Conservation (phyloP, 2,329 filamentous ascomycete genomes). For the Beauveria australis region DNA sequence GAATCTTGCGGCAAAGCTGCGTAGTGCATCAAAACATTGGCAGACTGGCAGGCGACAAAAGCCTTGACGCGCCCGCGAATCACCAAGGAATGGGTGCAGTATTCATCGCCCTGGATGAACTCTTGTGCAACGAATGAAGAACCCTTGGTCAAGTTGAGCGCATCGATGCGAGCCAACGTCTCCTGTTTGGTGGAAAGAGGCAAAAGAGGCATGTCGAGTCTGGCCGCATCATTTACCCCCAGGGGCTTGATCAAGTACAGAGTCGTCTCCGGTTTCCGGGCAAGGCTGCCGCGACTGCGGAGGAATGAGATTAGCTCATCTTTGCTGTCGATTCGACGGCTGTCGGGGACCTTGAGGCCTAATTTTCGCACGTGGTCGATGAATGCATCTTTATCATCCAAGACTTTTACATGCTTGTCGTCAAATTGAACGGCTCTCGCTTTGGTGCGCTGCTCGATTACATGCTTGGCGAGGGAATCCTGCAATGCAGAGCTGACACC, state of each 20-base stretch:
- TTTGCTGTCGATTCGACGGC: slow-evolving; percentile 42
- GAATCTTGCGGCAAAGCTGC: slow-evolving; percentile 46
- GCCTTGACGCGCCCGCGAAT: slow-evolving; percentile 55
- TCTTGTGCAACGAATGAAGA: slow-evolving; percentile 58
- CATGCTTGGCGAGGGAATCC: slow-evolving; percentile 57
- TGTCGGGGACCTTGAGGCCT: slow-evolving; percentile 46
- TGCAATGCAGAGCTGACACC: slow-evolving; percentile 58
- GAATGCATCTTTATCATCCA: slow-evolving; percentile 61
- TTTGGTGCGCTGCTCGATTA: slow-evolving; percentile 46
- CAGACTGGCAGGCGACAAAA: slow-evolving; percentile 59
- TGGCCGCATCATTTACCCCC: slow-evolving; percentile 50
- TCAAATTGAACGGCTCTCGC: slow-evolving; percentile 60
- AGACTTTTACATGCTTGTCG: slow-evolving; percentile 41
- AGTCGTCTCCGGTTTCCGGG: slow-evolving; percentile 20
- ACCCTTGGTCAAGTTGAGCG: slow-evolving; percentile 34
- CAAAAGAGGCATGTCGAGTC: slow-evolving; percentile 56
- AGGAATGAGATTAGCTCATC: slow-evolving; percentile 47
- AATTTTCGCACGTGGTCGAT: slow-evolving; percentile 47
- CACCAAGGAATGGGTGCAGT: slow-evolving; percentile 63
- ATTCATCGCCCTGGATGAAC: slow-evolving; percentile 54
- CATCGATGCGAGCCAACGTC: slow-evolving; percentile 46
- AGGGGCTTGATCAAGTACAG: slow-evolving; percentile 60
- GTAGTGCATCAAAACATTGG: slow-evolving; percentile 60
- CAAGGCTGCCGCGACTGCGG: slow-evolving; percentile 19
- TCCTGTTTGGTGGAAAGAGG: slow-evolving; percentile 44